Evolutionary conservation across 768 basidiomycete species (phyloP), one percentile per base, ranked within the genome.

Genomic region (Pleurotus citrinopileatus): DNA sequence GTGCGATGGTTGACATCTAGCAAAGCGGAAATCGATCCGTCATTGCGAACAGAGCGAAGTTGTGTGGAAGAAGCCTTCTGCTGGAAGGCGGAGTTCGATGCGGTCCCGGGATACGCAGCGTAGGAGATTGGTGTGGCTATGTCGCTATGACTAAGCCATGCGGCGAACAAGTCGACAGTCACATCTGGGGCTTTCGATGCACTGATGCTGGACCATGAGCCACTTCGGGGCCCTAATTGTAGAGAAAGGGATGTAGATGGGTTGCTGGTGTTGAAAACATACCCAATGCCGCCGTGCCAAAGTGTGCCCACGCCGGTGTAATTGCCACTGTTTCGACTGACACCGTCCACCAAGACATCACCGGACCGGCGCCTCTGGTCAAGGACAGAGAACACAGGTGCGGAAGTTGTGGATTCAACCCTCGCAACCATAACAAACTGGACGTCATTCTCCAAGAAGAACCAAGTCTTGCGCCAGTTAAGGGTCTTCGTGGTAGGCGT

Each of bases 101-200:
- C 17, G 0, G 71, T 72, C 1, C 68, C 75, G 19, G 78, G 78
- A 60, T 70, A 78, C 37, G 74, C 63, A n/a, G 67, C 65, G 56
- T 80, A 80, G 2, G 70, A 65, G 28, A 72, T 57, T 2, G 73
- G 57, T 7, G 54, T 43, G 15, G 58, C 55, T 23, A 59, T 34
- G 48, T 62, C 60, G 34, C 55, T 44, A 55, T 75, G 71, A 22
- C 63, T 56, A 42, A 76, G 65, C 68, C 71, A 78, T 7, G 78
- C 78, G 3, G 68, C 59, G 63, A 74, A 72, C 47, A 73, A 48
- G 45, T 65, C 60, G 43, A 69, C 67, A 3, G 67, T 70, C 37
- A 60, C 59, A 5, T 63, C 57, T 1, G 68, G 63, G 5, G 57
- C 59, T 2, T 53, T 59, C 19, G 69, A 70, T 2, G 60, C 69